Evolutionary conservation across 805 yeast species (phyloP).

Genomic region (Ogataea corticis): DNA sequence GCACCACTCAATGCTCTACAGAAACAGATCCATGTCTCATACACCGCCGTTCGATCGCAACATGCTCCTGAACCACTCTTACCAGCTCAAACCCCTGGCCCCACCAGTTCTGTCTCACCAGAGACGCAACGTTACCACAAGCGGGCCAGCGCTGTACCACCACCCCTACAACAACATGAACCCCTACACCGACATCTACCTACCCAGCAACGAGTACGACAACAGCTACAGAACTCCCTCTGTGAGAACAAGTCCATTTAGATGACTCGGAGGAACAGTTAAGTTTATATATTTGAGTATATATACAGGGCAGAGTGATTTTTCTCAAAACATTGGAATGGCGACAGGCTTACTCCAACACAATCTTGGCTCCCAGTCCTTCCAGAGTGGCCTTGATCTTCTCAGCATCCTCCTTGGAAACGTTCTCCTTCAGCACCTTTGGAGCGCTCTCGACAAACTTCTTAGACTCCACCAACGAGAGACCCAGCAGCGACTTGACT

Average conservation of each 20-base stretch:
- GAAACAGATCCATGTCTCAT: background rate
- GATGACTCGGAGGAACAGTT: conserved; percentile 3
- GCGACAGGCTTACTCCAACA: conserved; percentile 62
- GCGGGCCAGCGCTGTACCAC: background rate
- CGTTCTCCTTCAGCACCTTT: conserved; percentile 90
- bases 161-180: conserved; percentile 1
- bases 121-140: background rate
- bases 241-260: conserved; percentile 7
- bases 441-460: conserved; percentile 98
- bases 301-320: conserved; percentile 16
- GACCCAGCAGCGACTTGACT: conserved; percentile 86
- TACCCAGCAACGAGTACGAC: background rate
- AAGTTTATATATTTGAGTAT: conserved; percentile 8
- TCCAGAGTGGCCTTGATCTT: conserved; percentile 91
- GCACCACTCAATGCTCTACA: background rate
- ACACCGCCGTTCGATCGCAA: conserved; percentile 4
- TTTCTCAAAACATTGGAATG: conserved; percentile 4
- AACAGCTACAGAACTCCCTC: background rate
- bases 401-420: conserved; percentile 96
- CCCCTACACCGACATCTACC: conserved; percentile 12
- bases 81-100: background rate
- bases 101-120: background rate
- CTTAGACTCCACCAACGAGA: conserved; percentile 94
- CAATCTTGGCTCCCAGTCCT: conserved; percentile 91
- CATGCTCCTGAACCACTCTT: background rate